Conservation (phyloP, 2,329 filamentous ascomycete genomes). For the Aureobasidium zeae region DNA sequence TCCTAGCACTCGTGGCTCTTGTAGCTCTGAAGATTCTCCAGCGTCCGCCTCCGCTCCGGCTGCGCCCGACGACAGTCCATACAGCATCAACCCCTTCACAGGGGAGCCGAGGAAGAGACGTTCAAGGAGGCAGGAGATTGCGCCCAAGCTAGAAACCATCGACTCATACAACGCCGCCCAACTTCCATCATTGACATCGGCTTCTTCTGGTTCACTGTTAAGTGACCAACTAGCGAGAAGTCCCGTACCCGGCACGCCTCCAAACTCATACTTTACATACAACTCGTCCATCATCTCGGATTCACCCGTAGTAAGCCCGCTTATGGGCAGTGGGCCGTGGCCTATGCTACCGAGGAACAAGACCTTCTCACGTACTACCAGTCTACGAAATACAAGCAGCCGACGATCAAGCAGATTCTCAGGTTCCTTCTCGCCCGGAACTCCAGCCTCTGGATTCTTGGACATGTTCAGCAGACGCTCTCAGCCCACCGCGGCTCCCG, state of each 20-base stretch:
- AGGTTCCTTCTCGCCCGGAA: constrained; percentile 45
- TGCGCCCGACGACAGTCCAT: constrained; percentile 3
- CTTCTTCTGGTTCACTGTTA: constrained; percentile 32
- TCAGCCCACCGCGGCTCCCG: constrained; percentile 31
- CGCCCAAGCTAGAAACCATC: constrained; percentile 15
- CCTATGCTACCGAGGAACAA: constrained; percentile 20
- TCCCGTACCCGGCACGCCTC: neutral
- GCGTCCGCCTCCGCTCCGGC: constrained; percentile 7
- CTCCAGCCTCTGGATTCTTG: constrained; percentile 49
- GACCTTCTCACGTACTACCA: constrained; percentile 21
- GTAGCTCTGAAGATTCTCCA: constrained; percentile 2
- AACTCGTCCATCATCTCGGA: constrained; percentile 26
- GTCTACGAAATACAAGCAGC: constrained; percentile 29
- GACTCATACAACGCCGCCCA: constrained; percentile 14
- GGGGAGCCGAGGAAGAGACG: constrained; percentile 17
- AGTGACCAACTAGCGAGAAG: constrained; percentile 30
- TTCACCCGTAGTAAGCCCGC: constrained; percentile 31
- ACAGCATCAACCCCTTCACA: constrained; percentile 18
- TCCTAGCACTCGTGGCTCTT: constrained; percentile 5
- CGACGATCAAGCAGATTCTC: constrained; percentile 42
- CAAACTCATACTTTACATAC: neutral
- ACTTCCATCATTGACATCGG: constrained; percentile 35
- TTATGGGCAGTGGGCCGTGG: constrained; percentile 21
- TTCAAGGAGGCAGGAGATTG: constrained; percentile 16
- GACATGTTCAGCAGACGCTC: constrained; percentile 43